Base-by-base conservation (phyloP, 306 rosid genomes). In the Amphicarpaea edgeworthii region DNA sequence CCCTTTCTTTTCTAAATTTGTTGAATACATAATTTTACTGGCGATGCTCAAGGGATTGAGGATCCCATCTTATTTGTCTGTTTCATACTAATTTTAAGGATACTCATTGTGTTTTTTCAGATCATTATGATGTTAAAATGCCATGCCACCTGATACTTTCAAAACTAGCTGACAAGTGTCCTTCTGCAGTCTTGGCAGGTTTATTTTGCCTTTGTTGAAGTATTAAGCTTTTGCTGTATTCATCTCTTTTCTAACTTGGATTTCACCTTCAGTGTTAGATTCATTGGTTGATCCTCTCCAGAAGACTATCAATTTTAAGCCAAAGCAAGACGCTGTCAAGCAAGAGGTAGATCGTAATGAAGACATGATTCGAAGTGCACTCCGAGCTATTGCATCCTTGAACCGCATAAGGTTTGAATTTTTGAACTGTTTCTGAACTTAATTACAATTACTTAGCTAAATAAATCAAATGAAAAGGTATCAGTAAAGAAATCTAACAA, bases 341-440 rank as follows among this genome's bases (percentile, higher is more conserved):
- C 99, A 96, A 89, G 98, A 96, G 86, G 98, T 96, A 46, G 99
- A 96, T 85, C 98, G 99, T 62, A 96, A 96, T 79, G 99, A 96
- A 83, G 99, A 96, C 89, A 92, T 96, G 99, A 93, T 96, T 79
- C 97, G 99, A 77, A 96, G 99, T 34, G 98, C 98, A 54, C 98
- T 96, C 50, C 89, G 99, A 57, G 97, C 99, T 37, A 88, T 96
- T 86, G 96, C 97, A 40, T 90, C 99, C 68, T 79, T 96, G 88
- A 91, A 90, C 76, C 96, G 93, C 79, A 92, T 90, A 65, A 96
- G 99, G 99, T 96, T 72, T 75, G 84, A 55, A 77, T 83, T 83
- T 43, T 83, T 43, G 40, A 68, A 55, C 75, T 75, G 55, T 57
- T 71, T 47, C 38, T 30, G 42, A 67, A 45, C 20, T 32, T 45